A percentile compares a stretch with the other conserved stretches of the same genome.
These are phyloP conservation scores for Heteromeles arbutifolia DNA, from an alignment of 306 rosid genomes.

Conservation along the genomic window DNA sequence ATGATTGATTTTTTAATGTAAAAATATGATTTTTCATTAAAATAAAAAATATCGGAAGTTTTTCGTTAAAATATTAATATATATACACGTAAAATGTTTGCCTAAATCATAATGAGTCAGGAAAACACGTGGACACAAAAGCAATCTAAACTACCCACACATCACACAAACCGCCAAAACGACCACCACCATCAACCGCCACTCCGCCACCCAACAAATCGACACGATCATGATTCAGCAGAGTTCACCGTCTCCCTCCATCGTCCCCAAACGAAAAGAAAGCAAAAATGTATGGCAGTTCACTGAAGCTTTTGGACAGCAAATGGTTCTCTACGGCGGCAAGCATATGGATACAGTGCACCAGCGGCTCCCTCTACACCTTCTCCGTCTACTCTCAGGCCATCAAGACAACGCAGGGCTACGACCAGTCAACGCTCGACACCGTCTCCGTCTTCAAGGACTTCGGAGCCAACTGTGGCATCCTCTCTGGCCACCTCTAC, in stretches of 20 bases:
- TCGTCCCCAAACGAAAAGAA: not conserved
- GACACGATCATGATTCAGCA: no score
- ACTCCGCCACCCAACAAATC: not conserved
- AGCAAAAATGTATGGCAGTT: not conserved
- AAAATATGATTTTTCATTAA: no score
- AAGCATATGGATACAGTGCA: conserved; percentile 23
- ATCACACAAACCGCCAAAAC: not conserved
- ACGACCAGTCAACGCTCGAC: conserved; percentile 21
- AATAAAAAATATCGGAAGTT: no score
- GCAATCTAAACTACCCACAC: not conserved
- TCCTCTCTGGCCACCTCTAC: conserved; percentile 20
- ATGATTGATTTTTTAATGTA: no score
- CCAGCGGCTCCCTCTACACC: conserved; percentile 25
- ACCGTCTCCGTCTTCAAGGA: conserved; percentile 26
- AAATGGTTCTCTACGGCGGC: conserved; percentile 26
- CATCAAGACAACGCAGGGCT: conserved; percentile 12
- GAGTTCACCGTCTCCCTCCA: not conserved
- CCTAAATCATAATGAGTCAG: not conserved
- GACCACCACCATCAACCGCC: not conserved
- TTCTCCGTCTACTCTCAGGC: conserved; percentile 25
- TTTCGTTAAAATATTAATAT: no score
- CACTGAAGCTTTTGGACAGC: not conserved
- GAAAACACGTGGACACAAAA: not conserved
- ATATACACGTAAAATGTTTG: no score
- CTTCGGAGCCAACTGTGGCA: conserved; percentile 24